A percentile compares a stretch with the other conserved stretches of the same genome.
These are phyloP conservation scores for Plasmodium gallinaceum DNA, from an alignment of 169 alveolate genomes.

Conservation along the genomic window DNA sequence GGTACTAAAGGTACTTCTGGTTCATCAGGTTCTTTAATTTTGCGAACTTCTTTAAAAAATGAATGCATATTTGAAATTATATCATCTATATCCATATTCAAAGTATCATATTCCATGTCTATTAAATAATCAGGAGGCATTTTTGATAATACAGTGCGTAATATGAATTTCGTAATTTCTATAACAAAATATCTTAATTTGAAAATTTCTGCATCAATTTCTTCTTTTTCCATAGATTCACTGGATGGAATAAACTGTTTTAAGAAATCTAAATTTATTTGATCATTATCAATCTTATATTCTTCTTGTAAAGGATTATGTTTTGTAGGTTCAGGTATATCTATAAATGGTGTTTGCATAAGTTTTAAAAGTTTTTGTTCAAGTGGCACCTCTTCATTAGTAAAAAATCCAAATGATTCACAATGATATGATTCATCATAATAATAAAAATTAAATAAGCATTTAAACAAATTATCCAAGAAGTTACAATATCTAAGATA, in stretches of 20 bases:
- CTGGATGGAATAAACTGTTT: constrained; percentile 26
- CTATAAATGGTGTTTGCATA: constrained; percentile 38
- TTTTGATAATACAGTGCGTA: constrained; percentile 9
- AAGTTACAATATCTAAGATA: constrained; percentile 7
- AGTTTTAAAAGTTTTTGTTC: constrained; percentile 32
- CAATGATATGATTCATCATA: constrained; percentile 16
- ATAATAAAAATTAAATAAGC: constrained; percentile 38
- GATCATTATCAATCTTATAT: constrained; percentile 14
- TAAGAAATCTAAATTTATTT: constrained; percentile 9
- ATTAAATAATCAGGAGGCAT: constrained; percentile 27
- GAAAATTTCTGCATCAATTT: constrained; percentile 4
- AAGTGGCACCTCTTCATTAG: background rate
- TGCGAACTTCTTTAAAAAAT: constrained; percentile 4
- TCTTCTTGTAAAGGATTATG: constrained; percentile 1
- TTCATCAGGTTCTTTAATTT: constrained; percentile 1
- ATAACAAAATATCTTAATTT: constrained; percentile 24
- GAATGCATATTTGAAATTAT: constrained; percentile 6
- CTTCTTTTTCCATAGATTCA: background rate
- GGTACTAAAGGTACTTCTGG: background rate
- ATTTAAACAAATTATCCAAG: background rate
- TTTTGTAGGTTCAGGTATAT: background rate
- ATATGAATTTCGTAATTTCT: constrained; percentile 42
- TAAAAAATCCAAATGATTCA: constrained; percentile 11
- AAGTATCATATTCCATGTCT: background rate
- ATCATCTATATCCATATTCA: constrained; percentile 10